Conservation (phyloP, 169 alveolate genomes). For the Toxoplasma gondii region DNA sequence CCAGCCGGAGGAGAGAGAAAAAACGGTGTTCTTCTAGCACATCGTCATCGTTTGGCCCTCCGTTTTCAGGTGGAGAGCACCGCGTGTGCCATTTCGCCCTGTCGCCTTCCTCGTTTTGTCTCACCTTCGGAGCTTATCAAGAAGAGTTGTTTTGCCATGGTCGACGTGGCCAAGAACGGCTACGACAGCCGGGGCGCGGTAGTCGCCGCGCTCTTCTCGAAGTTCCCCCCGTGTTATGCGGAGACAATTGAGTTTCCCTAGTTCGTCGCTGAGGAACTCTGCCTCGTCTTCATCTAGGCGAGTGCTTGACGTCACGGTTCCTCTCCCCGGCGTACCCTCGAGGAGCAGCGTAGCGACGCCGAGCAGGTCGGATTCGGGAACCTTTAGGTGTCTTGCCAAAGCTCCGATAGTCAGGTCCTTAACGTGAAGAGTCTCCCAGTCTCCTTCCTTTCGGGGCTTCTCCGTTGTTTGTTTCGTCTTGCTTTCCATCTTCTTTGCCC, state of each 20-base stretch:
- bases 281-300: constrained; percentile 45
- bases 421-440: constrained; percentile 7
- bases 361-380: neutral
- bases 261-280: constrained; percentile 44
- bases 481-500: neutral
- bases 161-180: constrained; percentile 73
- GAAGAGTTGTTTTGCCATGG: constrained; percentile 90
- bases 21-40: no score
- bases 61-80: no score
- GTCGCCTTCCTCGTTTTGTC: neutral
- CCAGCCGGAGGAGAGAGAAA: no score
- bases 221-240: neutral
- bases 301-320: neutral
- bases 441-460: neutral
- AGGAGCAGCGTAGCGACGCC: neutral
- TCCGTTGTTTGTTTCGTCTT: neutral
- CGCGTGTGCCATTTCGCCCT: neutral
- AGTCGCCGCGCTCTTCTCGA: neutral
- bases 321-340: neutral
- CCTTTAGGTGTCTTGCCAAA: constrained; percentile 35
- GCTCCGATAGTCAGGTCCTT: neutral
- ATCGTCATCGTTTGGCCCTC: no score
- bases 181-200: constrained; percentile 36
- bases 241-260: neutral
- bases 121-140: constrained; percentile 84